Conservation (phyloP, 352 stramenopile genomes). For the Phytophthora fragariaefolia region DNA sequence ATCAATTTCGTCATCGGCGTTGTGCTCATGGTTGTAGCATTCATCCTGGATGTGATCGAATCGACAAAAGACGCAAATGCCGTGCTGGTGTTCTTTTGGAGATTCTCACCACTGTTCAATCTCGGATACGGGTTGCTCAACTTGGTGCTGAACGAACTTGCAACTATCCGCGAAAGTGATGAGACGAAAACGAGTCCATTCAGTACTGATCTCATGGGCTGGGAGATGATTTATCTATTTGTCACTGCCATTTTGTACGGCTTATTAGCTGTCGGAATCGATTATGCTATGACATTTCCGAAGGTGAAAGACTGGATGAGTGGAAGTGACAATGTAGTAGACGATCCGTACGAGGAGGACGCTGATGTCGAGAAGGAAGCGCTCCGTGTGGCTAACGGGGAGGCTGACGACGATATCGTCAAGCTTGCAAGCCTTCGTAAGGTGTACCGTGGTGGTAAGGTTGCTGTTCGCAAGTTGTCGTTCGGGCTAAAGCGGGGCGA, state of each 20-base stretch:
- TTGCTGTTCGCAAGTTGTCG: conserved; percentile 78
- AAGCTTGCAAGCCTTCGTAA: conserved; percentile 50
- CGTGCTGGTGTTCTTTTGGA: conserved; percentile 74
- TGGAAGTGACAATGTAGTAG: conserved; percentile 31
- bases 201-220: conserved; percentile 63
- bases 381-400: conserved; percentile 39
- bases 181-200: conserved; percentile 60
- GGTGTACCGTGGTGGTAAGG: conserved; percentile 65
- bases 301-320: conserved; percentile 48
- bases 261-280: conserved; percentile 37
- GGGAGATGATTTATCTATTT: conserved; percentile 64
- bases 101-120: conserved; percentile 70
- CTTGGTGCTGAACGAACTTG: conserved; percentile 49
- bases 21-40: conserved; percentile 64
- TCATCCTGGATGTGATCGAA: conserved; percentile 57
- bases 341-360: conserved; percentile 51
- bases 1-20: conserved; percentile 75
- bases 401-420: conserved; percentile 44
- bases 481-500: conserved; percentile 87
- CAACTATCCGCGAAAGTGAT: conserved; percentile 35
- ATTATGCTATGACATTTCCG: conserved; percentile 52
- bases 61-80: conserved; percentile 54
- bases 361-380: conserved; percentile 47
- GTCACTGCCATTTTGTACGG: conserved; percentile 40
- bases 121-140: conserved; percentile 58